phyloP scores from a whole-genome alignment of 176 grass and related monocot species.

The Carex littledalei region DNA sequence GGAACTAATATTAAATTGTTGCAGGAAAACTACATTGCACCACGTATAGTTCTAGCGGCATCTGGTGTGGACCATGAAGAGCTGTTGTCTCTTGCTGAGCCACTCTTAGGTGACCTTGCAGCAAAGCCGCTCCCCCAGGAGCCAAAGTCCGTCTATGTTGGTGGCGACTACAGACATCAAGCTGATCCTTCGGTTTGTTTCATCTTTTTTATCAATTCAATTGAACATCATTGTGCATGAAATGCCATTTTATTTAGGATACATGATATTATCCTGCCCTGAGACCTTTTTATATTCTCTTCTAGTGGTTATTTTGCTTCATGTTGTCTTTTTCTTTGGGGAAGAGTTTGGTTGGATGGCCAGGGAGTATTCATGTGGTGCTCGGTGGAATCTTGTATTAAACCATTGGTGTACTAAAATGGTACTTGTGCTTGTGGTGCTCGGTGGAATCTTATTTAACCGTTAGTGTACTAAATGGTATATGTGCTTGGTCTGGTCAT shows the following conservation, averaged over 20 bases:
- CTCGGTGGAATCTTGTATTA: not conserved
- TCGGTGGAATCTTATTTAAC: not conserved
- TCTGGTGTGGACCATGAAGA: slow-evolving; percentile 83
- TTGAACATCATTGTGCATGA: not conserved
- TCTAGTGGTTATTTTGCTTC: not conserved
- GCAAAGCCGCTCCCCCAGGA: slow-evolving; percentile 35
- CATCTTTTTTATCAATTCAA: not conserved
- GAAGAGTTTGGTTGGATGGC: not conserved
- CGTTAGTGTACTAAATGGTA: not conserved
- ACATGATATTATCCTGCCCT: not conserved
- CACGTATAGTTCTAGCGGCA: slow-evolving; percentile 78
- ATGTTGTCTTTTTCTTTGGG: not conserved
- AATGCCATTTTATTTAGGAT: not conserved
- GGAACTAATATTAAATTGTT: slow-evolving; percentile 25
- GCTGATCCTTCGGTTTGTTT: slow-evolving; percentile 56
- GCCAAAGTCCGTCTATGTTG: slow-evolving; percentile 74
- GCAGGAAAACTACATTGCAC: slow-evolving; percentile 74
- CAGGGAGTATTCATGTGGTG: not conserved
- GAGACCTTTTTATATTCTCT: not conserved
- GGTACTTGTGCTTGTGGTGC: not conserved
- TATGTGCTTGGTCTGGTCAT: not conserved
- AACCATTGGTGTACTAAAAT: not conserved
- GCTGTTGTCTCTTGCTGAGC: slow-evolving; percentile 62
- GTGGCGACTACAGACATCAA: slow-evolving; percentile 70
- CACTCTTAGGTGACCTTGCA: slow-evolving; percentile 72